Base-by-base conservation (phyloP, 192 early-diverging fungal genomes). In the Rhizophagus sp. region DNA sequence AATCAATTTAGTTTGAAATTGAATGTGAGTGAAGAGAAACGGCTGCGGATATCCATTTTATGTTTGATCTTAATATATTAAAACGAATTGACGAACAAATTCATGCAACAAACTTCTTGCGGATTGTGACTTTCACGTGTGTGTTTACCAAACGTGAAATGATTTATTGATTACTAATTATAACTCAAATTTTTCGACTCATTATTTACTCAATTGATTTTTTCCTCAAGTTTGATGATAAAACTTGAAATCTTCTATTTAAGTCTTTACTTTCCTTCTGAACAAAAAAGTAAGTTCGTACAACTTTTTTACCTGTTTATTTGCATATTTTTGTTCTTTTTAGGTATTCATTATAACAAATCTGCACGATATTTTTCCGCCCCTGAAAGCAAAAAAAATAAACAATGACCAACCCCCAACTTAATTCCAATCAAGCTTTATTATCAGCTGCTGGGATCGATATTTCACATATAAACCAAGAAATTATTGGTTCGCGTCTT, bases 311-410 rank as follows among this genome's bases (percentile, higher is more conserved):
- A 22, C 52, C 5, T 19, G 19, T 57, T 57, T 57, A 22, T 22
- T 57, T 57, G 19, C 52, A 57, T 22, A 7, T 57, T 57, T 57
- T 57, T 57, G 6, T n/a, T 57, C 19, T 57, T 57, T 57, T 57
- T 57, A 57, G 17, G 19, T 19, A 19, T 57, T 57, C 19, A 22
- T 57, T 57, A 22, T 57, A 67, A 67, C 65, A 67, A 67, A 33
- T 67, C 25, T 67, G 65, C 65, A 67, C 65, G 65, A 67, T 67
- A 27, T 67, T 67, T 67, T 34, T 27, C 63, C 63, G n/a, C 63
- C 63, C 65, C 27, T 67, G 27, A 67, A 67, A 33, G 25, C 27
- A 34, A 17, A 33, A 33, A 25, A 33, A 13, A 50, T 19, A 52
- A 57, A 47, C 44, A 47, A 57, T 57, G 52, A 7, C 52, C 52